Evolutionary conservation across 1,284 basidiomycete genomes (phyloP).

Genomic region (Golubevia sp.): DNA sequence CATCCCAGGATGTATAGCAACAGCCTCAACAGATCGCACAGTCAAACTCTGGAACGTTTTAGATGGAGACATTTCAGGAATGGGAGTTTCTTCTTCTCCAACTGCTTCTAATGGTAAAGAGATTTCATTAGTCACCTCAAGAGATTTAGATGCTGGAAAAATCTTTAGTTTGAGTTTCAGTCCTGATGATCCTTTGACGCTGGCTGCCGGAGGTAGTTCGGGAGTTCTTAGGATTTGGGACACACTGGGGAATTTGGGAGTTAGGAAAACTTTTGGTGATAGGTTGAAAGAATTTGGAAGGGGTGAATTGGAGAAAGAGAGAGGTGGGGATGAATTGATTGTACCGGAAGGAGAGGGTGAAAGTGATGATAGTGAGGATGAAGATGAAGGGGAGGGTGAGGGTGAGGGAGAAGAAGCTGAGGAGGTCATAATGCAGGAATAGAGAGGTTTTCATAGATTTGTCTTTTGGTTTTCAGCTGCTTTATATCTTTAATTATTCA

Average conservation of each 20-base stretch:
- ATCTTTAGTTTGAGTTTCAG: conserved; percentile 89
- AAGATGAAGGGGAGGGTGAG: background rate
- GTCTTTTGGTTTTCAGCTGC: background rate
- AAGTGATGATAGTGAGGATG: background rate
- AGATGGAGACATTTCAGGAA: conserved; percentile 64
- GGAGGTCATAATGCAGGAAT: background rate
- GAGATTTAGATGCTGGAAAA: conserved; percentile 95
- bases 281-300: conserved; percentile 75
- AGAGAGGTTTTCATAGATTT: background rate
- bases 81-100: background rate
- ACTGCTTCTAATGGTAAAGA: conserved; percentile 71
- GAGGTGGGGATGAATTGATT: background rate
- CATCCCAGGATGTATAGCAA: conserved; percentile 86
- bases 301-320: conserved; percentile 67
- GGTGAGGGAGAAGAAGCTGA: background rate
- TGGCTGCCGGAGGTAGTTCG: conserved; percentile 91
- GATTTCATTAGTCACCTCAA: conserved; percentile 82
- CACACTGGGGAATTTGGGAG: conserved; percentile 69
- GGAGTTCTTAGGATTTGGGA: conserved; percentile 96
- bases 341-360: background rate
- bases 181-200: conserved; percentile 88
- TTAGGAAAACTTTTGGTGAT: conserved; percentile 75
- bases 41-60: conserved; percentile 86
- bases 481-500: too few species aligned
- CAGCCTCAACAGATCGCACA: conserved; percentile 86